Base-by-base conservation (phyloP, 169 alveolate species). In the Plasmodium cynomolgi region DNA sequence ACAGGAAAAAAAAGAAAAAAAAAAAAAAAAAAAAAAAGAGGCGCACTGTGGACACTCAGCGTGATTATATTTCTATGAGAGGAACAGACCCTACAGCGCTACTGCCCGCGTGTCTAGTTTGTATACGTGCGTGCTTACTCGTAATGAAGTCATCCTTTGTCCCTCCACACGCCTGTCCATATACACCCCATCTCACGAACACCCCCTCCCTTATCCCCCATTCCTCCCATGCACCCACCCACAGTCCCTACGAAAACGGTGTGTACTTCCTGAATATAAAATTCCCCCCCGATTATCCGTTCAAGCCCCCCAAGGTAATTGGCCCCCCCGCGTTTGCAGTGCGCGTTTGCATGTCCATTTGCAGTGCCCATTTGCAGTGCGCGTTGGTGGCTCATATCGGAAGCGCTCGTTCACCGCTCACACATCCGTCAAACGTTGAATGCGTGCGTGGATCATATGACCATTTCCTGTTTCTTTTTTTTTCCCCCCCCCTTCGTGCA, bases 281-380 rank as follows among this genome's bases (percentile, higher is more conserved):
- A 91, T 99, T 99, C 97, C 99, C 99, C 0, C 98, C 99, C 31
- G 99, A 99, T 93, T 99, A 99, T 93, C 99, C 99, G 44, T 99
- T 99, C 98, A 99, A 99, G 96, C 99, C 99, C n/a, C 99, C 99
- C 23, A 99, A 99, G 97, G 98, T 98, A 72, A 91, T 75, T 41
- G 50, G 8, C 68, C 39, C n/a, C 37, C 0, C 26, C 33, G 26
- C 3, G 3, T 62, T 62, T 0, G 15, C 75, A 62, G 5, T 44
- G 5, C 58, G 11, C 58, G 11, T 44, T 7, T 44, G 58, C 11
- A 44, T 44, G 5, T 11, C 58, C 58, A 11, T 44, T 44, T 44
- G 58, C 17, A 11, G 11, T 44, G 5, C 11, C 11, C 58, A 7
- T 44, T 44, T 44, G 11, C 5, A 44, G 11, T 68, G 39, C n/a